Conservation (phyloP, 2,329 filamentous ascomycete genomes). For the Simplicillium sp. region DNA sequence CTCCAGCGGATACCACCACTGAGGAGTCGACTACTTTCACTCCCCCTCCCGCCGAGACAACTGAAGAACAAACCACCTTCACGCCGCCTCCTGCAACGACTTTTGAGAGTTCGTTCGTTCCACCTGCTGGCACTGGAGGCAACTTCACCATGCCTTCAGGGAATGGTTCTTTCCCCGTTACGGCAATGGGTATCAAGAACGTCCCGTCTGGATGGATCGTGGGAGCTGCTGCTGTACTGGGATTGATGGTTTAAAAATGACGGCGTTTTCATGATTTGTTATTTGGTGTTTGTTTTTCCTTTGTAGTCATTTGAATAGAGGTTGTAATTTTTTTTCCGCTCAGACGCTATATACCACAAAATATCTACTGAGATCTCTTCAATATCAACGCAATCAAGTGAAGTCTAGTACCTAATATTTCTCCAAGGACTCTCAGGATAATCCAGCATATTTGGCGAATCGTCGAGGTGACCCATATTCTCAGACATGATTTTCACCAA, state of each 20-base stretch:
- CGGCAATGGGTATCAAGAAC: too few relatives aligned
- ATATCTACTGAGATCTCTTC: neutral
- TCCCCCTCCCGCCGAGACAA: too few relatives aligned
- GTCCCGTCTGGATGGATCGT: too few relatives aligned
- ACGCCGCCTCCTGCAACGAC: too few relatives aligned
- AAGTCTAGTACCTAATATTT: slow-evolving; percentile 39
- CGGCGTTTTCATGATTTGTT: neutral
- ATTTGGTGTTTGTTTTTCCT: neutral
- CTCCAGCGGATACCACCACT: too few relatives aligned
- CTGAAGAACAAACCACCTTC: too few relatives aligned
- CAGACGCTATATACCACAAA: neutral
- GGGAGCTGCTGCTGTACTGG: neutral
- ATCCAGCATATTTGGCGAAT: slow-evolving; percentile 38
- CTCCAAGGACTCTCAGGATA: slow-evolving; percentile 49
- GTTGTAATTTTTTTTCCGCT: too few relatives aligned
- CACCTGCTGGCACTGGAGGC: too few relatives aligned
- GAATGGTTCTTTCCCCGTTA: too few relatives aligned
- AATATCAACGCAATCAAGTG: neutral
- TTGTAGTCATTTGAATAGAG: neutral
- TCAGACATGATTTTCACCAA: slow-evolving; percentile 45
- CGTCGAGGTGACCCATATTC: slow-evolving; percentile 38
- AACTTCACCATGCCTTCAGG: too few relatives aligned
- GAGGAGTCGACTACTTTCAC: too few relatives aligned
- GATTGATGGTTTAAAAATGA: neutral
- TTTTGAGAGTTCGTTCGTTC: too few relatives aligned